Evolutionary conservation across 805 yeast species (phyloP).

Genomic region (Candida stauntonica): DNA sequence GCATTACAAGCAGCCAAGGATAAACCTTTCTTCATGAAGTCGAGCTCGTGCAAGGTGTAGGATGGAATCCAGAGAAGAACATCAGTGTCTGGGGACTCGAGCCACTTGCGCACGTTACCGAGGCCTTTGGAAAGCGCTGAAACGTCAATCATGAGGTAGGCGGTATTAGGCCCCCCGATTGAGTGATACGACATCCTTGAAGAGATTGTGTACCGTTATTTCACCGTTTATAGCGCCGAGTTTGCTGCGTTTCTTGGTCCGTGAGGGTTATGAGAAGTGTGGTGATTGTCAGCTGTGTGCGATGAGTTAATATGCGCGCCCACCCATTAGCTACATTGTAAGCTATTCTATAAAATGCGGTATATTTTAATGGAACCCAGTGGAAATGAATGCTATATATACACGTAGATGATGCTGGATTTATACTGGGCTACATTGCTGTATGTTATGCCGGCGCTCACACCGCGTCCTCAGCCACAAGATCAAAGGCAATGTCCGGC

Average conservation of each 20-base stretch:
- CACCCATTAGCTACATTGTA: too few species aligned
- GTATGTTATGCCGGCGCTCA: not conserved
- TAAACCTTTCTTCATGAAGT: constrained; percentile 49
- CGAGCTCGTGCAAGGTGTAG: constrained; percentile 56
- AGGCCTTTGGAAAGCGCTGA: constrained; percentile 66
- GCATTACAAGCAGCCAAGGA: constrained; percentile 60
- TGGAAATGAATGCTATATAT: not conserved
- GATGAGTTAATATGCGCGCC: too few species aligned
- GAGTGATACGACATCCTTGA: constrained; percentile 1
- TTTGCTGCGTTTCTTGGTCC: too few species aligned
- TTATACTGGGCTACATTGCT: too few species aligned
- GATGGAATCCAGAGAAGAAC: constrained; percentile 48
- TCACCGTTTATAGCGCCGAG: not conserved
- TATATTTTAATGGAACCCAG: too few species aligned
- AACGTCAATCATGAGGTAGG: constrained; percentile 55
- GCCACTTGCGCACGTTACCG: constrained; percentile 65
- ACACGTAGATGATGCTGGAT: not conserved
- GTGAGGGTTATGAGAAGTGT: too few species aligned
- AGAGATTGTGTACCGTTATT: not conserved
- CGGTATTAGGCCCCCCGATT: not conserved
- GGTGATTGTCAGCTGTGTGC: too few species aligned
- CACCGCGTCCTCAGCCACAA: constrained; percentile 26
- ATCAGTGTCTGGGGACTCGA: constrained; percentile 31
- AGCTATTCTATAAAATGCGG: too few species aligned
- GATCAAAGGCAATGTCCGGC: constrained; percentile 43